These are phyloP conservation scores for Thuidium tamariscinum DNA, from an alignment of 225 moss, liverwort and hornwort genomes.

Conservation along the genomic window DNA sequence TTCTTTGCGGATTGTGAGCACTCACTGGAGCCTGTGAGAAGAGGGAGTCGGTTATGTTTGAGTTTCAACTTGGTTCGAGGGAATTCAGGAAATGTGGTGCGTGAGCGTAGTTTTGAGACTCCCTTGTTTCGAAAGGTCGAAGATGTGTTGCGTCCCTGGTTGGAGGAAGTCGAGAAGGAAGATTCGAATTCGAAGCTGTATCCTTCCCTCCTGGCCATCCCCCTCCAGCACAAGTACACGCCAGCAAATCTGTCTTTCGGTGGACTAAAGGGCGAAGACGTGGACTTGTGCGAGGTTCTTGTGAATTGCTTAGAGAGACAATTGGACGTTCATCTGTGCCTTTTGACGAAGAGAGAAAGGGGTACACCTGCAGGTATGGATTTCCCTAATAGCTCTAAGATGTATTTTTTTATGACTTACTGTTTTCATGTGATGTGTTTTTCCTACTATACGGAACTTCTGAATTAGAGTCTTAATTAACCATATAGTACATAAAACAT, in stretches of 20 bases:
- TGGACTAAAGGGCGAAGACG: neutral
- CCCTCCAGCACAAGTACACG: neutral
- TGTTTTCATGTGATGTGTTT: neutral
- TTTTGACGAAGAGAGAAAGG: neutral
- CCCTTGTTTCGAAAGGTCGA: neutral
- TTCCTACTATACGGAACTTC: neutral
- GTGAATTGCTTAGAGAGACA: neutral
- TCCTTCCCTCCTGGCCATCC: neutral
- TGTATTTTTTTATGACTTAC: too few relatives aligned
- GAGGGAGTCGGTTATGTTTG: neutral
- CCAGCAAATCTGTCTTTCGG: neutral
- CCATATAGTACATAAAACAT: neutral
- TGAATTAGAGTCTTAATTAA: neutral
- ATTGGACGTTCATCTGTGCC: neutral
- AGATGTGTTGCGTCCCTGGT: neutral
- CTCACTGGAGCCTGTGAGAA: neutral
- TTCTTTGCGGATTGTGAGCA: slow-evolving; percentile 4
- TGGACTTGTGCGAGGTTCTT: neutral
- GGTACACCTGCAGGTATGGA: neutral
- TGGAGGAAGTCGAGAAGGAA: neutral
- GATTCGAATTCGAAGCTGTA: neutral
- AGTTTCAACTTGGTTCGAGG: slow-evolving; percentile 7
- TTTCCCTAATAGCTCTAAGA: too few relatives aligned
- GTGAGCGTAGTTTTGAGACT: neutral
- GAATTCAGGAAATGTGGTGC: neutral